Conservation (phyloP, 441 rosid species). For the Manihot esculenta region DNA sequence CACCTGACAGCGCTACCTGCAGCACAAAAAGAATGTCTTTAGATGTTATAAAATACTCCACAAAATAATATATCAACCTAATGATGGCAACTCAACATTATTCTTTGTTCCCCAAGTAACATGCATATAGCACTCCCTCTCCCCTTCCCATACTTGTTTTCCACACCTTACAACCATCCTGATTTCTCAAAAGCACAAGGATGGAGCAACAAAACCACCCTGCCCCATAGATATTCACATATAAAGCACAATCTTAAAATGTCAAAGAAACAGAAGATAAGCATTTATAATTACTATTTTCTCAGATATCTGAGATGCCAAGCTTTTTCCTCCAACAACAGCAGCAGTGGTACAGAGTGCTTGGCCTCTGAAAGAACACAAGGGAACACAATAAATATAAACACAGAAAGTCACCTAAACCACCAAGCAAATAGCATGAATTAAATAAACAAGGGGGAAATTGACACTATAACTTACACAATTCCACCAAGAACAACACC, state of each 20-base stretch:
- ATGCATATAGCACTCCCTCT: background rate
- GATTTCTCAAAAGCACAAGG: background rate
- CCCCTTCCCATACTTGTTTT: background rate
- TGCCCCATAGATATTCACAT: background rate
- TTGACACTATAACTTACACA: conserved; percentile 49
- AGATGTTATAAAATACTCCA: background rate
- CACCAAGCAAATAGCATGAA: background rate
- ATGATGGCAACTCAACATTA: background rate
- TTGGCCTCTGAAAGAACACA: conserved; percentile 58
- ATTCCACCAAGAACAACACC: conserved; percentile 93
- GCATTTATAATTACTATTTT: conserved; percentile 50
- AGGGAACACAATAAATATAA: conserved; percentile 2
- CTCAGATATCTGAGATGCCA: conserved; percentile 96
- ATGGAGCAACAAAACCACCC: background rate
- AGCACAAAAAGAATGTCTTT: conserved; percentile 15
- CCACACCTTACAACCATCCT: background rate
- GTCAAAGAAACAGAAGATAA: background rate
- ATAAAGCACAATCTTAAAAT: background rate
- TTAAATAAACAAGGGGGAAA: conserved; percentile 6
- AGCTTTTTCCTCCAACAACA: conserved; percentile 93
- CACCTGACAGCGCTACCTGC: conserved; percentile 89
- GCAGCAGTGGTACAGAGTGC: conserved; percentile 90
- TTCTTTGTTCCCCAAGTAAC: background rate
- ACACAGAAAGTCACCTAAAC: background rate
- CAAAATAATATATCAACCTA: background rate